These are phyloP conservation scores for Sphaerosporella brunnea DNA, from an alignment of 495 filamentous ascomycete genomes.

Conservation along the genomic window DNA sequence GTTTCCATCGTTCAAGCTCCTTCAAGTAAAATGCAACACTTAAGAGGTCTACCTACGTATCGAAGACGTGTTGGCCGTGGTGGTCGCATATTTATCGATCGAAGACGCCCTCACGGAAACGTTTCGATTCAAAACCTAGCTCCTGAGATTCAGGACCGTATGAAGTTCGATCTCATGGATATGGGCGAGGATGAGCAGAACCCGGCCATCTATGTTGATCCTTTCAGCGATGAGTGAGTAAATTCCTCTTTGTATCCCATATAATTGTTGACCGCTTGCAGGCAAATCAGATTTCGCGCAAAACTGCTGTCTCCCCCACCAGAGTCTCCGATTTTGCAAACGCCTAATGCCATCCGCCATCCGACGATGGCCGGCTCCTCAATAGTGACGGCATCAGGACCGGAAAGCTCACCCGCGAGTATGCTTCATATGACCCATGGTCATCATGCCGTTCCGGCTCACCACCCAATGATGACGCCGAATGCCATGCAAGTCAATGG, in stretches of 20 bases:
- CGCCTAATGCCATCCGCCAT: background rate
- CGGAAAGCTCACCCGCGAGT: background rate
- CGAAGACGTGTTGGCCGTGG: constrained; percentile 55
- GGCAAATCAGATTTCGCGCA: constrained; percentile 24
- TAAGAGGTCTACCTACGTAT: constrained; percentile 38
- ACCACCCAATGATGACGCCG: background rate
- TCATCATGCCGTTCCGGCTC: background rate
- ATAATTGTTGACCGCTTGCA: constrained; percentile 4
- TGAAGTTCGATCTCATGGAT: constrained; percentile 66
- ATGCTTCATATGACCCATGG: background rate
- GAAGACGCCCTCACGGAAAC: constrained; percentile 38
- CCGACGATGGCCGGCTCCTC: background rate
- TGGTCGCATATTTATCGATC: constrained; percentile 67
- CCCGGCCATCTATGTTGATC: background rate
- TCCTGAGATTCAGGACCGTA: constrained; percentile 45
- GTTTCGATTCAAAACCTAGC: constrained; percentile 37
- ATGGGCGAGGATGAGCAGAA: constrained; percentile 39
- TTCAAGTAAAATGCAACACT: constrained; percentile 21
- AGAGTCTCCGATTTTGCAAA: constrained; percentile 3
- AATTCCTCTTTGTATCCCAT: background rate
- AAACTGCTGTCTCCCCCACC: constrained; percentile 23
- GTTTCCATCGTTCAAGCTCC: constrained; percentile 21
- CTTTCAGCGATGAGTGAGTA: constrained; percentile 17
- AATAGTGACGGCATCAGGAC: background rate
- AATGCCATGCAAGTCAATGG: constrained; percentile 1